Evolutionary conservation across 805 yeast genomes (phyloP).

Genomic region (Saturnispora saitoi): DNA sequence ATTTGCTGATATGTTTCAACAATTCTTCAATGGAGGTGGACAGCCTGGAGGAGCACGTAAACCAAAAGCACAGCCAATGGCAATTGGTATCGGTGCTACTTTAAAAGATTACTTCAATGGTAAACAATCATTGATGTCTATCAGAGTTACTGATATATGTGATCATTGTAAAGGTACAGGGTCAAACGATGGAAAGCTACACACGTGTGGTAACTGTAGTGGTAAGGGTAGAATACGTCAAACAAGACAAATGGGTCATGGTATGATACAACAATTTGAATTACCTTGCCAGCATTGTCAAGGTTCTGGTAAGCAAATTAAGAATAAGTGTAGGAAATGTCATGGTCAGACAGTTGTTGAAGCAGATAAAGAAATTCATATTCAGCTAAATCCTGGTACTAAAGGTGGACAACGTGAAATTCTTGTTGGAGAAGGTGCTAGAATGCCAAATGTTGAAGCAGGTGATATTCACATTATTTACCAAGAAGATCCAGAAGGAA

Average conservation of each 20-base stretch:
- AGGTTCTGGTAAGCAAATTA: slow-evolving; percentile 66
- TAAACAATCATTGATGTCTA: slow-evolving; percentile 45
- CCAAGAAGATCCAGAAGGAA: slow-evolving; percentile 43
- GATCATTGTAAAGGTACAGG: slow-evolving; percentile 78
- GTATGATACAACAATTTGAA: slow-evolving; percentile 82
- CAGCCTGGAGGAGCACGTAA: slow-evolving; percentile 24
- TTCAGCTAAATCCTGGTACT: slow-evolving; percentile 65
- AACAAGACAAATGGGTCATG: slow-evolving; percentile 74
- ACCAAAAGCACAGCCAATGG: slow-evolving; percentile 55
- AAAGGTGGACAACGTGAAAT: slow-evolving; percentile 50
- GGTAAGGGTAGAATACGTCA: slow-evolving; percentile 68
- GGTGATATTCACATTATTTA: slow-evolving; percentile 70
- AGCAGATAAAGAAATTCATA: slow-evolving; percentile 45
- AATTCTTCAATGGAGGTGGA: slow-evolving; percentile 38
- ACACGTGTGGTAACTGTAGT: slow-evolving; percentile 56
- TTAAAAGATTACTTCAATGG: slow-evolving; percentile 69
- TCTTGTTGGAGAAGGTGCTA: slow-evolving; percentile 72
- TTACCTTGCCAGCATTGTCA: slow-evolving; percentile 69
- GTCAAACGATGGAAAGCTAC: slow-evolving; percentile 65
- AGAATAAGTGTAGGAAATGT: slow-evolving; percentile 60
- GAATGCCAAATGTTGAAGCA: slow-evolving; percentile 69
- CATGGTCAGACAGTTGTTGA: slow-evolving; percentile 58
- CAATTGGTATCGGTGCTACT: slow-evolving; percentile 45
- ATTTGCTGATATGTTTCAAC: slow-evolving; percentile 47
- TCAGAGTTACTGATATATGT: slow-evolving; percentile 70